phyloP scores from a whole-genome alignment of 2,329 filamentous ascomycete genomes.

The Biscogniauxia sp. region DNA sequence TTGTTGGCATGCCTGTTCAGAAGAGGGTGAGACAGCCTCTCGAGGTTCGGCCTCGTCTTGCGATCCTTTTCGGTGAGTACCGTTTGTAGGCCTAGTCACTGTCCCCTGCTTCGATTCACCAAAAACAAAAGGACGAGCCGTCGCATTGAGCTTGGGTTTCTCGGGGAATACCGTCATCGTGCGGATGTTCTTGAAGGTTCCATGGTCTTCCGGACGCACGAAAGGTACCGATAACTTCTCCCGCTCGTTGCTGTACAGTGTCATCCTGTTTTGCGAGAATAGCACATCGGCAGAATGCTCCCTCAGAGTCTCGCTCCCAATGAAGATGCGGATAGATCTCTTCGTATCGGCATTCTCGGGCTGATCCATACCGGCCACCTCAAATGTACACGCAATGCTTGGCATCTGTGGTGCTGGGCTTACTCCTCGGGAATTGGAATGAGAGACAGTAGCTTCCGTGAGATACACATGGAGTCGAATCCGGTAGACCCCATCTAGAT shows the following conservation, averaged over 20 bases:
- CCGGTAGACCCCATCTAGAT: conserved; percentile 63
- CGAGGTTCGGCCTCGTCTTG: conserved; percentile 31
- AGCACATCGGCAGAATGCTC: conserved; percentile 86
- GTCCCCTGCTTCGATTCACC: conserved; percentile 33
- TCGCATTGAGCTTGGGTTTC: conserved; percentile 56
- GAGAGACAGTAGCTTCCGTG: conserved; percentile 82
- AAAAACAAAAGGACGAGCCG: conserved; percentile 45
- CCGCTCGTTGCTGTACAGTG: conserved; percentile 80
- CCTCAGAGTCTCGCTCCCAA: conserved; percentile 85
- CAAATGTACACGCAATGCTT: conserved; percentile 75
- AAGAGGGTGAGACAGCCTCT: conserved; percentile 38
- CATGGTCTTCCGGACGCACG: conserved; percentile 86
- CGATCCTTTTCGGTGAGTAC: conserved; percentile 25
- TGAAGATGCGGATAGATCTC: conserved; percentile 76
- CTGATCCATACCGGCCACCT: conserved; percentile 61
- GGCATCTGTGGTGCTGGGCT: conserved; percentile 79
- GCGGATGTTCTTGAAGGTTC: conserved; percentile 72
- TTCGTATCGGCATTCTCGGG: conserved; percentile 48
- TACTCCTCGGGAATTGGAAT: conserved; percentile 67
- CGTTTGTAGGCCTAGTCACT: conserved; percentile 15
- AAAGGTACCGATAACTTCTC: conserved; percentile 89
- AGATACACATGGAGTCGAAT: conserved; percentile 83
- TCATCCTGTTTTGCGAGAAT: conserved; percentile 88
- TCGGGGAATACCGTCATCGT: conserved; percentile 57
- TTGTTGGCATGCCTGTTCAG: conserved; percentile 34